Evolutionary conservation across 805 yeast genomes (phyloP).

Genomic region (Candida adriatica): DNA sequence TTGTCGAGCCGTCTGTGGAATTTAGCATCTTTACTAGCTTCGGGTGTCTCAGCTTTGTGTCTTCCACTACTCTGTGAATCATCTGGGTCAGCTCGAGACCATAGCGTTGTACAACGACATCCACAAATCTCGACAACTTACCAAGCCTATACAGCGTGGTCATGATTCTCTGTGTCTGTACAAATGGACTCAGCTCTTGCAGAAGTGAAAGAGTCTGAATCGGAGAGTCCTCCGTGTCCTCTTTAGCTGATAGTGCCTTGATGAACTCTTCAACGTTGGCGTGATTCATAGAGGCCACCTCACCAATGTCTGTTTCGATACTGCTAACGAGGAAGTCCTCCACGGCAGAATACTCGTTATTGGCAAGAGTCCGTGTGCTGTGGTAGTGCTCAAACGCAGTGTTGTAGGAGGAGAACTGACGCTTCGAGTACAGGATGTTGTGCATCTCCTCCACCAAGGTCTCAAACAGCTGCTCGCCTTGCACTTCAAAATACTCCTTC

Average conservation of each 20-base stretch:
- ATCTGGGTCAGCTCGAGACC: conserved; percentile 59
- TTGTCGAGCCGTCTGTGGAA: conserved; percentile 9
- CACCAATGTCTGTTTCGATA: conserved; percentile 50
- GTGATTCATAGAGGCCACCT: conserved; percentile 37
- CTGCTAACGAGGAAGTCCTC: conserved; percentile 50
- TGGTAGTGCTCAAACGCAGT: conserved; percentile 16
- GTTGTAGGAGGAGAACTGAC: conserved; percentile 16
- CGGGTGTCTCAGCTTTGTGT: conserved; percentile 51
- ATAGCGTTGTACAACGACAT: conserved; percentile 44
- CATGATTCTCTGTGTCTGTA: conserved; percentile 46
- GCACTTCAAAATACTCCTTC: conserved; percentile 46
- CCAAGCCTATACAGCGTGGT: conserved; percentile 54
- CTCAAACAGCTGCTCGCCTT: conserved; percentile 57
- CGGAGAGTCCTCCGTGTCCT: conserved; percentile 23
- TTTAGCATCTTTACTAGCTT: conserved; percentile 29
- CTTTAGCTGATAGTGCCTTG: conserved; percentile 17
- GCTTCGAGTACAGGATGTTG: conserved; percentile 57
- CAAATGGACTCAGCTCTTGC: conserved; percentile 40
- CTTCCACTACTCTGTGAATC: conserved; percentile 56
- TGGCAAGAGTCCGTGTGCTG: neutral
- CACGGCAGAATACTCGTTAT: conserved; percentile 33
- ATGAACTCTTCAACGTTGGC: conserved; percentile 31
- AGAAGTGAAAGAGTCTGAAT: conserved; percentile 25
- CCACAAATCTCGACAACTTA: conserved; percentile 51
- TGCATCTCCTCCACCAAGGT: conserved; percentile 72